A percentile compares a stretch with the other conserved stretches of the same genome.
These are phyloP conservation scores for Paraconiothyrium sp. DNA, from an alignment of 2,329 filamentous ascomycete species.

Conservation along the genomic window DNA sequence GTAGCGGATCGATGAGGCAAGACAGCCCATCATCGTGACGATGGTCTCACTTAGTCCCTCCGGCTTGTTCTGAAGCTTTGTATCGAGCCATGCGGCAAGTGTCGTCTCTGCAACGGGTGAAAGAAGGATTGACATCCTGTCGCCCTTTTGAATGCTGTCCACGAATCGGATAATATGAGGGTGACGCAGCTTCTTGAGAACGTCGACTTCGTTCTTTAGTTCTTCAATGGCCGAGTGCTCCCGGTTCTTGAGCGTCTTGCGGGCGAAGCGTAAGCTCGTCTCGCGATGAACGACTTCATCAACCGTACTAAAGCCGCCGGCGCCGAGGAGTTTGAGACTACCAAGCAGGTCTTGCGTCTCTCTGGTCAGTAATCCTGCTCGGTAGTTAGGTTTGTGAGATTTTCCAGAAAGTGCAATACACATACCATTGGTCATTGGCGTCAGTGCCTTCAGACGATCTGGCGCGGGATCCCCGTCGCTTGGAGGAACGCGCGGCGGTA, in stretches of 20 bases:
- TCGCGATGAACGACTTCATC: constrained; percentile 49
- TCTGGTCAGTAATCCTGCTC: neutral
- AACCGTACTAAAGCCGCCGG: constrained; percentile 50
- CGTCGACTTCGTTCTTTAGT: constrained; percentile 46
- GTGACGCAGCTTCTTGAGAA: constrained; percentile 50
- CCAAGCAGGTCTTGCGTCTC: constrained; percentile 12
- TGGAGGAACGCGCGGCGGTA: constrained; percentile 9
- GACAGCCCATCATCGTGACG: constrained; percentile 49
- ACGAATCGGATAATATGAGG: constrained; percentile 51
- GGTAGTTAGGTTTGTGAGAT: neutral
- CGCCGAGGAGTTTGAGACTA: constrained; percentile 47
- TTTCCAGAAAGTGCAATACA: neutral
- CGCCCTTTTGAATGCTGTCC: constrained; percentile 45
- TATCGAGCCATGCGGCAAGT: constrained; percentile 46
- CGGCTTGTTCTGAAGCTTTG: constrained; percentile 29
- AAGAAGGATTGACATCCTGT: constrained; percentile 50
- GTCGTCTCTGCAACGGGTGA: constrained; percentile 50
- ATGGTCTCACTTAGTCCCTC: constrained; percentile 35
- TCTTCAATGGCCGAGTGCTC: constrained; percentile 42
- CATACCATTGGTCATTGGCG: neutral
- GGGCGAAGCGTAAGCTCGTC: constrained; percentile 44
- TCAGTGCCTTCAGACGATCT: neutral
- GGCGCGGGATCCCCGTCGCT: constrained; percentile 7
- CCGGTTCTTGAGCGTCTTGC: constrained; percentile 52
- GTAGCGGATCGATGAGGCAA: constrained; percentile 46